Conservation (phyloP, 148 eudicot genomes). For the Vaccinium myrtillus region DNA sequence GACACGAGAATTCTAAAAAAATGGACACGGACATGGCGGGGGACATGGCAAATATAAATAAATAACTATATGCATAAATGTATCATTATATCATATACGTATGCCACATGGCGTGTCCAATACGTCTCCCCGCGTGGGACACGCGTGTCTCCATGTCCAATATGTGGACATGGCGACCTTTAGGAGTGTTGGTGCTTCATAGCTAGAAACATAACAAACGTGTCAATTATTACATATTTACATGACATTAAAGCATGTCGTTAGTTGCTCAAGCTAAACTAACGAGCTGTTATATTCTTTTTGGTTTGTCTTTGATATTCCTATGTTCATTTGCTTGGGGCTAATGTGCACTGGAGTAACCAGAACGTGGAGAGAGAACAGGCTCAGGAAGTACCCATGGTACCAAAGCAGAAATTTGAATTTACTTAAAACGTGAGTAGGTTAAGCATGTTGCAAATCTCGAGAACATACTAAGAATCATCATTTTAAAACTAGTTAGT, state of each 20-base stretch:
- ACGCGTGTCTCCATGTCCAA: too few species aligned
- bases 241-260: background rate
- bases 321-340: background rate
- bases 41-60: too few species aligned
- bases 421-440: background rate
- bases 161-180: too few species aligned
- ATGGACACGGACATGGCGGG: too few species aligned
- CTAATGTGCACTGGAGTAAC: background rate
- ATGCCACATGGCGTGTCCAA: too few species aligned
- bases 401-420: background rate
- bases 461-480: background rate
- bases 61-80: too few species aligned
- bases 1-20: too few species aligned
- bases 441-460: slow-evolving; percentile 2
- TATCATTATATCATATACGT: too few species aligned
- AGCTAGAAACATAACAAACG: too few species aligned
- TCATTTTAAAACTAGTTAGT: background rate
- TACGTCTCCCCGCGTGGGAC: too few species aligned
- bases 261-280: background rate
- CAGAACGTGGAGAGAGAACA: background rate
- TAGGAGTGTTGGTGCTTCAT: too few species aligned
- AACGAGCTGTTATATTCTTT: background rate
- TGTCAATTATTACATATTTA: background rate
- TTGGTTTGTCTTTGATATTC: background rate
- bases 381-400: background rate